phyloP scores from a whole-genome alignment of 192 early-diverging fungal species.

The Coemansia sp. region DNA sequence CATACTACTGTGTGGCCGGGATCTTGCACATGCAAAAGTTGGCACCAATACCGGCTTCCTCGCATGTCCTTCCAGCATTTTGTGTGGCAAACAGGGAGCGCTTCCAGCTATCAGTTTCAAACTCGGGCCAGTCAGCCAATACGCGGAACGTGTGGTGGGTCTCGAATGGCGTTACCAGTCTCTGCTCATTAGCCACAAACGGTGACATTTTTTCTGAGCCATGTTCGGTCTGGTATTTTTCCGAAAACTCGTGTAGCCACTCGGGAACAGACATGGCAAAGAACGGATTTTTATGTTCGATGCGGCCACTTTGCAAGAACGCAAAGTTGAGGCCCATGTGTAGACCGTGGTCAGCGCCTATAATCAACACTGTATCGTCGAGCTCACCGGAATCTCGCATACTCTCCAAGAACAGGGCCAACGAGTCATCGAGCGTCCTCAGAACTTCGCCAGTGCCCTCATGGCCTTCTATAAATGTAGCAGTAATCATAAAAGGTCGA shows the following conservation, averaged over 20 bases:
- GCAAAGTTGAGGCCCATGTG: conserved; percentile 54
- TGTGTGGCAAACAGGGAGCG: conserved; percentile 39
- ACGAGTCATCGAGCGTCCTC: conserved; percentile 24
- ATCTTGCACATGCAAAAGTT: conserved; percentile 40
- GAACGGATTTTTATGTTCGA: conserved; percentile 52
- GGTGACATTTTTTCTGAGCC: conserved; percentile 20
- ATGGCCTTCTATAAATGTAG: conserved; percentile 42
- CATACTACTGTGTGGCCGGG: neutral
- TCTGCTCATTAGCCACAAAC: conserved; percentile 41
- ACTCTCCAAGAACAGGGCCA: conserved; percentile 30
- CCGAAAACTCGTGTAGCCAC: conserved; percentile 33
- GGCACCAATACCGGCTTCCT: conserved; percentile 36
- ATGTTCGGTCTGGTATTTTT: conserved; percentile 17
- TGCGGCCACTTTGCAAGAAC: conserved; percentile 35
- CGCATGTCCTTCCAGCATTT: conserved; percentile 28
- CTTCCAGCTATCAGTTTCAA: conserved; percentile 20
- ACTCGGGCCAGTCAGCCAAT: conserved; percentile 39
- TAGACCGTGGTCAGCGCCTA: conserved; percentile 39
- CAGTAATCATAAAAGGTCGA: conserved; percentile 39
- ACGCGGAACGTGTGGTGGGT: conserved; percentile 40
- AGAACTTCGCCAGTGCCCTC: conserved; percentile 49
- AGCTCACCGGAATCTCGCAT: conserved; percentile 37
- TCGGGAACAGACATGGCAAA: conserved; percentile 36
- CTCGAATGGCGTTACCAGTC: conserved; percentile 43
- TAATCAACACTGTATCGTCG: conserved; percentile 35